Evolutionary conservation across 1,139 yeast species (phyloP), one percentile per base, ranked within the genome.

Genomic region (Blastobotrys illinoisensis): DNA sequence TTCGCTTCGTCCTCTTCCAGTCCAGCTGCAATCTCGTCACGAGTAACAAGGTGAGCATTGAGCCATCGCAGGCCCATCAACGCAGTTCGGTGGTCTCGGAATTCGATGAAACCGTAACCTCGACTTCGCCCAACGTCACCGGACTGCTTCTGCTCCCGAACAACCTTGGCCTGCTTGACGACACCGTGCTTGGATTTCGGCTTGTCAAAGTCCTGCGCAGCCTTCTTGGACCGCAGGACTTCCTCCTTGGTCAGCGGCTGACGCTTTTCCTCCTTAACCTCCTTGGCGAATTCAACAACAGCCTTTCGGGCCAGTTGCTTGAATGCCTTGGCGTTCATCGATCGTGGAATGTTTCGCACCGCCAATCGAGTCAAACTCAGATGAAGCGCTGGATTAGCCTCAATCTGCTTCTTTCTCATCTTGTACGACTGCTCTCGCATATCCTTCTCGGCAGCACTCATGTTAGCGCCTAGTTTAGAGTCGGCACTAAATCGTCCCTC

Each of bases 11-110:
- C 93, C 6, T 86, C 95, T 36, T 78, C 74, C 58, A 86, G 70
- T 9, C 96, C 96, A 58, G 79, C 89, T 18, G 80, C 62, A 44
- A 88, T 79, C 71, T 91, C 97, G 9, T 79, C 82, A 48, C 71
- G 72, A 0, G 88, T 74, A 11, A 93, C 96, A 65, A 82, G 86
- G 69, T 93, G 97, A 2, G 96, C 97, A 73, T 93, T 93, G 70
- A 93, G 79, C 97, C 97, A 95, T 76, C 99, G 82, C 58, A 93
- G 79, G 5, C 96, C 98, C 97, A 91, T 91, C 60, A 93, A 79
- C 1, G 99, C 99, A 58, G 87, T 72, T 71, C 87, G 88, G 70
- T 93, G 99, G 70, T 91, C 96, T 72, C 93, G 83, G 71, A 80
- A 90, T 72, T 95, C 99, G 54, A 93, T 74, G 76, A 93, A 91